Conservation (phyloP, 2,329 filamentous ascomycete species). For the Pseudofabraea citricarpa region DNA sequence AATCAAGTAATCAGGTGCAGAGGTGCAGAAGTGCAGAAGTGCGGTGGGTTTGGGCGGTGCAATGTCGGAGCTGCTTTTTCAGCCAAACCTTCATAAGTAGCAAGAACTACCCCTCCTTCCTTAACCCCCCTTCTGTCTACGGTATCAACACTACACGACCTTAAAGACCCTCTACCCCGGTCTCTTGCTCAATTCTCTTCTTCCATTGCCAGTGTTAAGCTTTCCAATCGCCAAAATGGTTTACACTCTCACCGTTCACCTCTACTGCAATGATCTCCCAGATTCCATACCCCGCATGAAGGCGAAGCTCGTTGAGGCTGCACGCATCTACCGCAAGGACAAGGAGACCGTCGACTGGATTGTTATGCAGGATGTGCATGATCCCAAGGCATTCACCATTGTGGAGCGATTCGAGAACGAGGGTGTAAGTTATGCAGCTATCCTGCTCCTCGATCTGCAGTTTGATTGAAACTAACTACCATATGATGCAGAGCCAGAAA, state of each 20-base stretch:
- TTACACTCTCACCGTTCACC: slow-evolving; percentile 64
- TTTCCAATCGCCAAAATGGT: slow-evolving; percentile 45
- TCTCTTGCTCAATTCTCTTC: background rate
- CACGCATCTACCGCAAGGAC: slow-evolving; percentile 66
- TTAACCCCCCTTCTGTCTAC: background rate
- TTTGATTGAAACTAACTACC: too few species aligned
- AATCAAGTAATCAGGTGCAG: too few species aligned
- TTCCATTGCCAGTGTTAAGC: slow-evolving; percentile 1
- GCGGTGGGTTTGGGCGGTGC: too few species aligned
- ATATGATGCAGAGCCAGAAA: slow-evolving; percentile 43
- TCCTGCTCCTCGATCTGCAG: too few species aligned
- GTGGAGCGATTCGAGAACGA: slow-evolving; percentile 70
- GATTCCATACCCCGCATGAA: slow-evolving; percentile 62
- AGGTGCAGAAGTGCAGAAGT: too few species aligned
- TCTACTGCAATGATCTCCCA: slow-evolving; percentile 63
- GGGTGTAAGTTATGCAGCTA: slow-evolving; percentile 41
- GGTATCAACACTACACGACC: too few species aligned
- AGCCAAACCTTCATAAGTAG: too few species aligned
- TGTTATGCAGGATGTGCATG: slow-evolving; percentile 70
- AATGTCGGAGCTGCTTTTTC: too few species aligned
- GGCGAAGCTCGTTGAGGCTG: slow-evolving; percentile 71
- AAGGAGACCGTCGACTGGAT: slow-evolving; percentile 67
- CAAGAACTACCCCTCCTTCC: background rate
- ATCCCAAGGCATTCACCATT: slow-evolving; percentile 67
- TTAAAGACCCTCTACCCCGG: too few species aligned